These are phyloP conservation scores for Epichloe gansuensis DNA, from an alignment of 2,329 filamentous ascomycete species.

Conservation along the genomic window DNA sequence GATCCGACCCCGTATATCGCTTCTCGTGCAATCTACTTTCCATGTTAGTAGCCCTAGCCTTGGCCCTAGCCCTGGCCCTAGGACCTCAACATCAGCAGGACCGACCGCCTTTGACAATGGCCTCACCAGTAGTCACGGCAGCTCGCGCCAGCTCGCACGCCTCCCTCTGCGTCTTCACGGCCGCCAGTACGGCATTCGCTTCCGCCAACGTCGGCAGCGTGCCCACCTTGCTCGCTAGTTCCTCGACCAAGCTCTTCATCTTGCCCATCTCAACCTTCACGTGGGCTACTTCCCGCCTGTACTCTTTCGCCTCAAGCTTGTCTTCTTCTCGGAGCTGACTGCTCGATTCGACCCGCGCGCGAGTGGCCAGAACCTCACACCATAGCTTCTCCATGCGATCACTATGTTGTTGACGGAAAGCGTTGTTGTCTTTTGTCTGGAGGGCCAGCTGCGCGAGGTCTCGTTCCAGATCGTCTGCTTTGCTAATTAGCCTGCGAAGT, in stretches of 20 bases:
- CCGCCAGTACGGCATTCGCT: conserved; percentile 9
- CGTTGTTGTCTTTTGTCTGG: conserved; percentile 15
- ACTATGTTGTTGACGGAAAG: conserved; percentile 19
- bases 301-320: conserved; percentile 1
- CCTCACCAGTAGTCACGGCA: not conserved
- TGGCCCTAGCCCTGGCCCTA: too few relatives aligned
- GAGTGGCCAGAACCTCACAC: conserved; percentile 20
- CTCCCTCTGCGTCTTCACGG: conserved; percentile 2
- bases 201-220: conserved; percentile 11
- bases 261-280: conserved; percentile 12
- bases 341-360: conserved; percentile 13
- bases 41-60: not conserved
- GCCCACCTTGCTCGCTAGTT: conserved; percentile 13
- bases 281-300: not conserved
- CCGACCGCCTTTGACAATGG: too few relatives aligned
- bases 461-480: conserved; percentile 18
- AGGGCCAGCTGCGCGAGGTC: conserved; percentile 17
- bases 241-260: conserved; percentile 13
- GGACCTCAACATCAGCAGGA: too few relatives aligned
- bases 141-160: not conserved
- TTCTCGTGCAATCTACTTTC: conserved; percentile 1
- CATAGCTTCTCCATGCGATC: conserved; percentile 17
- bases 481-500: conserved; percentile 17
- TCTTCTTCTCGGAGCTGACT: not conserved
- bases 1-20: conserved; percentile 16